A percentile compares a stretch with the other conserved stretches of the same genome.
Conservation (phyloP, 1,284 basidiomycete genomes). For the Schizophyllum commune region DNA sequence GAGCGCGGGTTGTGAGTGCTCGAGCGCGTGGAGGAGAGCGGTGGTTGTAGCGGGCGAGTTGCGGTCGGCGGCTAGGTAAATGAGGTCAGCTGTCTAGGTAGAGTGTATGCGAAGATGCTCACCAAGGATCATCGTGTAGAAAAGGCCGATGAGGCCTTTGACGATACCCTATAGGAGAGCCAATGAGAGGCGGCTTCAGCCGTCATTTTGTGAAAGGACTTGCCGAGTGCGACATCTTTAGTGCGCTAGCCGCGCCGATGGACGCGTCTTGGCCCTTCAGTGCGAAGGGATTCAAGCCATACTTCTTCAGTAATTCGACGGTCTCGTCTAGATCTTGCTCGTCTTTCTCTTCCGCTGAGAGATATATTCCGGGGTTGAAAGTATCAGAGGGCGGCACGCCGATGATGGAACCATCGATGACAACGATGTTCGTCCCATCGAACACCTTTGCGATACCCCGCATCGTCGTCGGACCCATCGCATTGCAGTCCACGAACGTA, state of each 20-base stretch:
- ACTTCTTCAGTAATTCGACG: constrained; percentile 21
- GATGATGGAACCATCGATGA: constrained; percentile 42
- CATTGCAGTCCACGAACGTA: constrained; percentile 41
- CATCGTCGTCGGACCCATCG: constrained; percentile 35
- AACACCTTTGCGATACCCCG: constrained; percentile 34
- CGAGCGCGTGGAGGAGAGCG: constrained; percentile 17
- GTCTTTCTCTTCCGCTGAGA: constrained; percentile 28
- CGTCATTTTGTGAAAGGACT: constrained; percentile 9
- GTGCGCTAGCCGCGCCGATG: constrained; percentile 41
- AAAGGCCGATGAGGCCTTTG: constrained; percentile 36
- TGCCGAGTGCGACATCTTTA: constrained; percentile 47
- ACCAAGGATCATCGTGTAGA: constrained; percentile 41
- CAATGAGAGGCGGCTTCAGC: too few relatives aligned
- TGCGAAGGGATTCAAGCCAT: constrained; percentile 31
- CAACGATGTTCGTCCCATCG: constrained; percentile 26
- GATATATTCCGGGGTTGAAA: constrained; percentile 41
- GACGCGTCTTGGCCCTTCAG: constrained; percentile 33
- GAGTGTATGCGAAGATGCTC: constrained; percentile 4
- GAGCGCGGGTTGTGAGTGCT: constrained; percentile 16
- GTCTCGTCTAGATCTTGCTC: constrained; percentile 28
- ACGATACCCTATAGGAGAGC: constrained; percentile 31
- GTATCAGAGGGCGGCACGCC: constrained; percentile 34
- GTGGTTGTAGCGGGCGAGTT: constrained; percentile 19
- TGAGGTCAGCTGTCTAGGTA: not conserved
- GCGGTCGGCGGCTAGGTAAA: constrained; percentile 14